phyloP scores from a whole-genome alignment of 2,329 filamentous ascomycete species.

The Akanthomyces muscarius region DNA sequence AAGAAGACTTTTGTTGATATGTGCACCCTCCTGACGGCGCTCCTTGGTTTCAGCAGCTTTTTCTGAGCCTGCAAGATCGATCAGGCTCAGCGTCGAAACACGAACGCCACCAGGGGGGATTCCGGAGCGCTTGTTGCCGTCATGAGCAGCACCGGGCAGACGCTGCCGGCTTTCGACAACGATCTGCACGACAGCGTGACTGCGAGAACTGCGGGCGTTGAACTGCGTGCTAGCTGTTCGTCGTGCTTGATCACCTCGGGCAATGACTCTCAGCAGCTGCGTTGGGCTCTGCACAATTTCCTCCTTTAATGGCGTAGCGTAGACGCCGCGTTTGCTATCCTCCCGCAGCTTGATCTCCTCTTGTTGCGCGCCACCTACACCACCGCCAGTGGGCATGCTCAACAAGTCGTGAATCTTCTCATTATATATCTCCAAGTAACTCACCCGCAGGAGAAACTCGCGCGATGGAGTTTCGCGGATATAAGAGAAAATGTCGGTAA shows the following conservation, averaged over 20 bases:
- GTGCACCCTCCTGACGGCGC: conserved; percentile 86
- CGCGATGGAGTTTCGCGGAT: conserved; percentile 93
- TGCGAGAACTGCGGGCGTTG: conserved; percentile 93
- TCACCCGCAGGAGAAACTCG: conserved; percentile 91
- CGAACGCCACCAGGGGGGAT: conserved; percentile 83
- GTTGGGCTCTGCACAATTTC: conserved; percentile 98
- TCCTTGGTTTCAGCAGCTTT: conserved; percentile 95
- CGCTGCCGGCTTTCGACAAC: conserved; percentile 95
- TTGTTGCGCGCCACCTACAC: conserved; percentile 54
- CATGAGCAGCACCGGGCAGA: conserved; percentile 51
- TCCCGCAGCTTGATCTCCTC: conserved; percentile 98
- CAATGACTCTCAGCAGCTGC: conserved; percentile 89
- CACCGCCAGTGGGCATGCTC: conserved; percentile 63
- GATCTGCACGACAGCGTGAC: conserved; percentile 97
- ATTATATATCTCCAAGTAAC: conserved; percentile 98
- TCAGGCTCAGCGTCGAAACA: conserved; percentile 90
- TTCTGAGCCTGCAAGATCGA: conserved; percentile 94
- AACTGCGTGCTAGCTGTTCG: conserved; percentile 94
- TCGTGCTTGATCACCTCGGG: conserved; percentile 84
- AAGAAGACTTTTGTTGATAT: conserved; percentile 97
- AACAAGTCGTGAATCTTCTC: conserved; percentile 94
- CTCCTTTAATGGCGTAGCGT: conserved; percentile 92
- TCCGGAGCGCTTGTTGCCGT: conserved; percentile 62
- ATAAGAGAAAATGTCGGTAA: conserved; percentile 98
- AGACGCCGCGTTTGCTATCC: conserved; percentile 93